Evolutionary conservation across 345 rosid species (phyloP), one percentile per base, ranked within the genome.

Genomic region (Cardamine occulta): DNA sequence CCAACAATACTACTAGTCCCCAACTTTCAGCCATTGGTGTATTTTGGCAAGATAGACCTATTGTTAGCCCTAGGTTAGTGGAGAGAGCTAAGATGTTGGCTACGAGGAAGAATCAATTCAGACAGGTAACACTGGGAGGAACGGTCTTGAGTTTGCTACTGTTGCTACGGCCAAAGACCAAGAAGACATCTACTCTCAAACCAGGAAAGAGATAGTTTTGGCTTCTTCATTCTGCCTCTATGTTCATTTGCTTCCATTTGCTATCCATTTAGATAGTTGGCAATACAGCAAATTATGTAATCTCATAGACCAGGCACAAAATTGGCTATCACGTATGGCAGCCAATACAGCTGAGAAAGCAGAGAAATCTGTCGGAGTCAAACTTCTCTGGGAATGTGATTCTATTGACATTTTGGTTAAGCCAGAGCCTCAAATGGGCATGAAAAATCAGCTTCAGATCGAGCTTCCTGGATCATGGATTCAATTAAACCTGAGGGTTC

Each of bases 401-500:
- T 87, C 87, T 70, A 5, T 90, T 55, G 94, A 92, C 80, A 72
- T 90, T 82, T 74, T 76, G 51, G 78, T 95, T 72, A 86, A 84
- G 81, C 94, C 91, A 57, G 85, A 88, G 72, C 66, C 76, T 55
- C 85, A 52, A 69, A 86, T 78, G 31, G 82, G 74, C 66, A 59
- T 84, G 24, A 85, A 82, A 75, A 73, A 80, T 73, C 84, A 90
- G 49, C 80, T 90, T 78, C 96, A 88, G 84, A 85, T 67, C 60
- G 97, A 92, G 81, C 96, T 92, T 80, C 91, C 93, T 48, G 99
- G 99, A 64, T 84, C 91, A 23, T 95, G 99, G 99, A 67, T 73
- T 69, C 79, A 72, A 78, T 77, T 92, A 26, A 88, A 86, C 74
- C 82, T 95, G 75, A 82, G 80, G 61, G 74, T 92, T 80, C 82